Conservation (phyloP, 1,284 basidiomycete genomes). For the Ustilago bromivora region DNA sequence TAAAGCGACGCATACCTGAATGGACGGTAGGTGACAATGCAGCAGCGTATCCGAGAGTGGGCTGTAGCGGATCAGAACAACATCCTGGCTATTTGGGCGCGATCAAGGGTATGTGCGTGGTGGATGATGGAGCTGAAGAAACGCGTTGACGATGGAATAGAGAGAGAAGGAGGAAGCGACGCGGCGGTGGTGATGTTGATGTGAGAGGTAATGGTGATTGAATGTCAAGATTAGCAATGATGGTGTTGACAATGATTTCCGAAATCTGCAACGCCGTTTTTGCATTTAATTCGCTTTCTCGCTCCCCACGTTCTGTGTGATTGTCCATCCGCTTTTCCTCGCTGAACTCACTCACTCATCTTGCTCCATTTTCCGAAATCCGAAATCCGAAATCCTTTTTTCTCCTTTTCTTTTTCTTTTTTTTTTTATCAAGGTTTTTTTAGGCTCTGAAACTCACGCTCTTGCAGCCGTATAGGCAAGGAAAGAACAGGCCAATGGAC, state of each 20-base stretch:
- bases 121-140: not conserved
- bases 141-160: not conserved
- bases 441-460: constrained; percentile 1
- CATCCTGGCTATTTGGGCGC: not conserved
- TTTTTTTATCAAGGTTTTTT: constrained; percentile 13
- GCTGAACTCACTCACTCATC: not conserved
- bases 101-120: constrained; percentile 1
- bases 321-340: constrained; percentile 1
- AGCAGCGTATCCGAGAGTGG: not conserved
- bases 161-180: not conserved
- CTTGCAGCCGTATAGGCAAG: constrained; percentile 85
- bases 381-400: constrained; percentile 32
- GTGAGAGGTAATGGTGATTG: not conserved
- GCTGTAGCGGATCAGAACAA: not conserved
- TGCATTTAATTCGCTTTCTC: not conserved
- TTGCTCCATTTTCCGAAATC: constrained; percentile 12
- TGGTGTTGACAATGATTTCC: constrained; percentile 7
- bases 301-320: constrained; percentile 4
- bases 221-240: not conserved
- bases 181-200: too few species aligned
- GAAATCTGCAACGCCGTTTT: constrained; percentile 12
- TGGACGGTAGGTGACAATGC: constrained; percentile 18
- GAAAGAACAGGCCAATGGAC: constrained; percentile 76
- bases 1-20: constrained; percentile 11
- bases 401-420: not conserved